These are phyloP conservation scores for Ophiostoma pallidulum DNA, from an alignment of 2,329 filamentous ascomycete species.

Conservation along the genomic window DNA sequence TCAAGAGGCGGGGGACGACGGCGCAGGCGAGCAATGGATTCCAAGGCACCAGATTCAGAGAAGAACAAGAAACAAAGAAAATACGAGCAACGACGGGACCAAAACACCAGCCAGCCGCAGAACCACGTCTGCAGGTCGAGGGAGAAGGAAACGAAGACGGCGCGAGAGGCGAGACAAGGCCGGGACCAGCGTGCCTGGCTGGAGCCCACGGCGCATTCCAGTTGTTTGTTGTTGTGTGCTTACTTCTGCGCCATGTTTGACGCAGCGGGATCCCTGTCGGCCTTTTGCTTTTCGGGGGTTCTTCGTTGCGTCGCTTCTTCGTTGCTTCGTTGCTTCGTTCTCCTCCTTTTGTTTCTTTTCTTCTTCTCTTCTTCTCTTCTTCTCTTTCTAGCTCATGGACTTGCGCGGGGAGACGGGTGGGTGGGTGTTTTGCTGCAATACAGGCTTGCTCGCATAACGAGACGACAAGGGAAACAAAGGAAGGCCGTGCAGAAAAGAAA, in stretches of 20 bases:
- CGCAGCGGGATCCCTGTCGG: slow-evolving; percentile 5
- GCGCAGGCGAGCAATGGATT: not conserved
- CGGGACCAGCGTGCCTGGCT: slow-evolving; percentile 3
- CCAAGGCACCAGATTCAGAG: not conserved
- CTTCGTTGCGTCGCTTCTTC: not conserved
- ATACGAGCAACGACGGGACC: not conserved
- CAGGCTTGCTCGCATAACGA: not conserved
- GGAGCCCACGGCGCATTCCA: slow-evolving; percentile 5
- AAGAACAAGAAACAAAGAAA: not conserved
- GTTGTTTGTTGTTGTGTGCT: not conserved
- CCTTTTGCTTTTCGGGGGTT: not conserved
- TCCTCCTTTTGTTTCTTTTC: no score
- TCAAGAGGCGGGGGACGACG: not conserved
- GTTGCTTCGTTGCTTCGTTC: not conserved
- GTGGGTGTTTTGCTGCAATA: not conserved
- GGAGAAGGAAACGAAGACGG: not conserved
- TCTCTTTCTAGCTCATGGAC: not conserved
- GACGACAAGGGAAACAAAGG: not conserved
- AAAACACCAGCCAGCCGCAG: no score
- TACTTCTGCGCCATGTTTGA: not conserved
- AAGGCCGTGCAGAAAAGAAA: not conserved
- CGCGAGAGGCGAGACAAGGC: not conserved
- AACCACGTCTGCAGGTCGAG: no score
- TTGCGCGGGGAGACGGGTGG: slow-evolving; percentile 1
- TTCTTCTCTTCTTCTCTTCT: not conserved